Evolutionary conservation across 768 basidiomycete species (phyloP), one percentile per base, ranked within the genome.

Genomic region (Leccinellum rugosiceps): DNA sequence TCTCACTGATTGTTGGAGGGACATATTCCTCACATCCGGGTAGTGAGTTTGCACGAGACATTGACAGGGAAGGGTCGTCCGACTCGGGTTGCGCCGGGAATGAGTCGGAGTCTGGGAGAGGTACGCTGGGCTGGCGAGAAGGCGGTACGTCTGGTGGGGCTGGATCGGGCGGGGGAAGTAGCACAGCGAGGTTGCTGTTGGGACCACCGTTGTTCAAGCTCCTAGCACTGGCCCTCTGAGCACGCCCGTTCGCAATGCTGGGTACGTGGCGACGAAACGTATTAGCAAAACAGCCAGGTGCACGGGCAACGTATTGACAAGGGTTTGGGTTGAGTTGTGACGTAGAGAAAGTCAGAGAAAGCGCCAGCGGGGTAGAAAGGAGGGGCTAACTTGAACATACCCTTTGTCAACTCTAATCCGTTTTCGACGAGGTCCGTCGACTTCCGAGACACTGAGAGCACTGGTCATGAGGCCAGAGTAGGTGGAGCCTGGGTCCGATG

Each of bases 401-500:
- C 82, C 80, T 79, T 87, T 87, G 73, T 88, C 86, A 60, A 83
- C 72, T 73, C 88, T 80, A 66, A 86, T 78, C 64, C 88, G 84
- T 76, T 92, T 90, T 70, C 85, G 76, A 72, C 85, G 80, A 53
- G 84, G 77, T 50, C 85, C 86, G 58, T 86, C 86, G 63, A 81
- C 68, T 65, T 84, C 83, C 60, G 67, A 59, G 56, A 82, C 78
- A 66, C 80, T 77, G 61, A 85, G 78, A 68, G 86, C 81, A 59
- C 83, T 82, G 62, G 84, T 80, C 77, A 85, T 80, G 69, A 87
- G 81, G 58, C 86, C 88, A 70, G 87, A 84, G 78, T 91, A 94
- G 25, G 91, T 94, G 65, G 92, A 87, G 68, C 92, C 91, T 60
- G 92, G 92, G 79, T 94, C 92, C 67, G 85, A 84, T 60, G 83